phyloP scores from a whole-genome alignment of 139 green algal genomes.

The Auxenochlorella pyrenoidosa region DNA sequence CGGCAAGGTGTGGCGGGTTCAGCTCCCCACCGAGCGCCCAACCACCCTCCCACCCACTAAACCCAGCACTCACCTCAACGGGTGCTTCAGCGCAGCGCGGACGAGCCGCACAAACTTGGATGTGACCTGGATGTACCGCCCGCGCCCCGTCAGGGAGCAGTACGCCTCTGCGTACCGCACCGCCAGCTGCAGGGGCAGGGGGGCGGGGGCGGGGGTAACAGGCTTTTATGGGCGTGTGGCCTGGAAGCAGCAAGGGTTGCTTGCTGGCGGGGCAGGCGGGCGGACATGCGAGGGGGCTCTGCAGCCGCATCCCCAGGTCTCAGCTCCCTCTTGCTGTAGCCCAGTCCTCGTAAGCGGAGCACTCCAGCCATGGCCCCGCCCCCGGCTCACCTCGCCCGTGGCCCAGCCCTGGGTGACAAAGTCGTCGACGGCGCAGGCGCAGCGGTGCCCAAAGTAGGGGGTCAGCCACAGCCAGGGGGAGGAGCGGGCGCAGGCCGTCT shows the following conservation, averaged over 20 bases:
- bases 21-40: no score
- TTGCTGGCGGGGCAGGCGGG: background rate
- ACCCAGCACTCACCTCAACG: background rate
- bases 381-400: background rate
- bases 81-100: slow-evolving; percentile 13
- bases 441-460: slow-evolving; percentile 33
- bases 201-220: background rate
- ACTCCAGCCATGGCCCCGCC: background rate
- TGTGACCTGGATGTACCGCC: background rate
- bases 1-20: no score
- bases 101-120: slow-evolving; percentile 29
- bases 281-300: background rate
- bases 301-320: background rate
- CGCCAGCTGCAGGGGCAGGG: background rate
- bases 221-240: no score
- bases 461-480: slow-evolving; percentile 22
- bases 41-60: background rate
- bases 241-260: no score
- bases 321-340: background rate
- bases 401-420: background rate
- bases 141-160: background rate
- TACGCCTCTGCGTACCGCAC: slow-evolving; percentile 18
- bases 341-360: background rate
- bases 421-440: slow-evolving; percentile 3
- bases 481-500: slow-evolving; percentile 4